phyloP scores from a whole-genome alignment of 805 yeast species.

The Cyberlindnera saturnus region DNA sequence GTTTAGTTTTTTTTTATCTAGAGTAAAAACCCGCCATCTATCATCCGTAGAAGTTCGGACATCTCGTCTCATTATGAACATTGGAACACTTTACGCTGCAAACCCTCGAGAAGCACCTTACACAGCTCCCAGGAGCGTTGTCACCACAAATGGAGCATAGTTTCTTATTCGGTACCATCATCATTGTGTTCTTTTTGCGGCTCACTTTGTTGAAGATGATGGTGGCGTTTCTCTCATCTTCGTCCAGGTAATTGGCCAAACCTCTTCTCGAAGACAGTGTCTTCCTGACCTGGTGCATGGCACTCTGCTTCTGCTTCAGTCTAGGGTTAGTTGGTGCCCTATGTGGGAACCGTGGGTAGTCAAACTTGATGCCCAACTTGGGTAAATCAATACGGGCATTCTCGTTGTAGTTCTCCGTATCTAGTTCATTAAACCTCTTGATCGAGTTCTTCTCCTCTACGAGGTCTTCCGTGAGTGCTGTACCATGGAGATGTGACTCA shows the following conservation, averaged over 20 bases:
- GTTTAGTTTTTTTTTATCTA: not conserved
- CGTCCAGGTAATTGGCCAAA: slow-evolving; percentile 36
- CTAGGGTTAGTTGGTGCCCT: slow-evolving; percentile 9
- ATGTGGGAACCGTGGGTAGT: slow-evolving; percentile 17
- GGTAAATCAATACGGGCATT: slow-evolving; percentile 33
- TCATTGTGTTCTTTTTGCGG: slow-evolving; percentile 25
- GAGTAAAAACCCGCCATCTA: not conserved
- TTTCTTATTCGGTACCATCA: slow-evolving; percentile 31
- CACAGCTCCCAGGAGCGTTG: slow-evolving; percentile 34
- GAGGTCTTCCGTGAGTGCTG: slow-evolving; percentile 21
- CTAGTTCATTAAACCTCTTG: slow-evolving; percentile 35
- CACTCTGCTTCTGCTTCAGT: slow-evolving; percentile 21
- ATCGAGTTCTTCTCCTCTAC: slow-evolving; percentile 30
- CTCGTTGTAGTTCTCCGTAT: slow-evolving; percentile 40
- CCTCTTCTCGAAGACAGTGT: slow-evolving; percentile 35
- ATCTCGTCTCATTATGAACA: slow-evolving; percentile 39
- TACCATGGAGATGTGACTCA: slow-evolving; percentile 23
- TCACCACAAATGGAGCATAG: slow-evolving; percentile 43
- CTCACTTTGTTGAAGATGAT: slow-evolving; percentile 23
- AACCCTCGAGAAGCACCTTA: slow-evolving; percentile 34
- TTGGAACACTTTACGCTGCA: slow-evolving; percentile 35
- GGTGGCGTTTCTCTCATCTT: slow-evolving; percentile 32
- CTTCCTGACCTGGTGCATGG: slow-evolving; percentile 29
- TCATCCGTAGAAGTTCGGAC: slow-evolving; percentile 26
- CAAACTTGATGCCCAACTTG: slow-evolving; percentile 20